These are phyloP conservation scores for Penicillium concentricum DNA, from an alignment of 2,329 filamentous ascomycete genomes.

Conservation along the genomic window DNA sequence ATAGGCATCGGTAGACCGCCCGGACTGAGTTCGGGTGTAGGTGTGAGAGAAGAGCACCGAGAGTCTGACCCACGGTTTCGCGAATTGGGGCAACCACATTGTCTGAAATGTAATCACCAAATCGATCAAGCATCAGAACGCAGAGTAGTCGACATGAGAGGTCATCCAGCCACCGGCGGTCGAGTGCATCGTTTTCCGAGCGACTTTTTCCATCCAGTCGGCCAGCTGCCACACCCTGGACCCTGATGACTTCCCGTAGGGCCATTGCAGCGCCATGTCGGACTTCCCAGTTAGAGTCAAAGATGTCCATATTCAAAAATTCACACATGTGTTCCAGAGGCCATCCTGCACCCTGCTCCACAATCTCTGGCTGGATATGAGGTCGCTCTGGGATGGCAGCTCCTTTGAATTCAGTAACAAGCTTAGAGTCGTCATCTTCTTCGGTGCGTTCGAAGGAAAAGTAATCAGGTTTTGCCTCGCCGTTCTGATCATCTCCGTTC, in stretches of 20 bases:
- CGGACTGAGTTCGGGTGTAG: slow-evolving; percentile 77
- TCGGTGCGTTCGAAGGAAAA: slow-evolving; percentile 82
- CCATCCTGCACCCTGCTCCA: slow-evolving; percentile 81
- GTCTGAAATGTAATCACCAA: slow-evolving; percentile 96
- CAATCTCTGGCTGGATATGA: slow-evolving; percentile 74
- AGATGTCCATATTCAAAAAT: slow-evolving; percentile 88
- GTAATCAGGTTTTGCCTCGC: slow-evolving; percentile 71
- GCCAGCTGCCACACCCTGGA: slow-evolving; percentile 88
- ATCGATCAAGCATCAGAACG: slow-evolving; percentile 95
- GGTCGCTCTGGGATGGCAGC: slow-evolving; percentile 77
- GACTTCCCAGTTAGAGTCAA: slow-evolving; percentile 92
- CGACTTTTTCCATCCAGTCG: slow-evolving; percentile 68
- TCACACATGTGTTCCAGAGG: slow-evolving; percentile 92
- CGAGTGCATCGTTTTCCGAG: slow-evolving; percentile 73
- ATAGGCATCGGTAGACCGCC: slow-evolving; percentile 78
- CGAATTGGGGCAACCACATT: slow-evolving; percentile 94
- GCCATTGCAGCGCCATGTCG: slow-evolving; percentile 96
- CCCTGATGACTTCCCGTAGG: slow-evolving; percentile 82
- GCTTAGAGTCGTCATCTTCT: slow-evolving; percentile 83
- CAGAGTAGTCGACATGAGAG: slow-evolving; percentile 92
- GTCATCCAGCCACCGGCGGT: slow-evolving; percentile 87
- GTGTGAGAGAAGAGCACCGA: slow-evolving; percentile 85
- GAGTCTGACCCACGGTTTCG: slow-evolving; percentile 90
- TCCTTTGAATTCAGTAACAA: slow-evolving; percentile 95
- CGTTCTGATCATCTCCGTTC: slow-evolving; percentile 58